Evolutionary conservation across 2,329 filamentous ascomycete genomes (phyloP).

Genomic region (Drechslerella stenobrocha): DNA sequence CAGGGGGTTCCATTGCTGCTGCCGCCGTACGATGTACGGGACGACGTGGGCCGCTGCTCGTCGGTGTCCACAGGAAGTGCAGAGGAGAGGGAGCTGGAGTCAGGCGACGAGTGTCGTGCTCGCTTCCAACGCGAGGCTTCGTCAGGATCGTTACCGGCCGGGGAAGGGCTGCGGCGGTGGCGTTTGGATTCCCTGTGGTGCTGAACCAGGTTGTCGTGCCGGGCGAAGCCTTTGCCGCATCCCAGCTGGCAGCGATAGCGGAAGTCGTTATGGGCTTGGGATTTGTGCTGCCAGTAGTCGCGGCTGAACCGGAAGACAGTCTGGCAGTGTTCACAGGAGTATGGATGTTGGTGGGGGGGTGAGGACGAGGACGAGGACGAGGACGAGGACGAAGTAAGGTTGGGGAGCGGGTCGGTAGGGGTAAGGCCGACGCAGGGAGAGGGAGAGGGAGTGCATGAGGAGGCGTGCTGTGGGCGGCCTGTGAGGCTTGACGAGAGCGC

Average conservation of each 20-base stretch:
- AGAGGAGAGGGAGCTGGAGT: slow-evolving; percentile 2
- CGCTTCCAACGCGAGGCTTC: slow-evolving; percentile 24
- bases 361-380: slow-evolving; percentile 9
- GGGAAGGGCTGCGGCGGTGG: slow-evolving; percentile 34
- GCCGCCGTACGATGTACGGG: slow-evolving; percentile 12
- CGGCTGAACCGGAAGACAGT: slow-evolving; percentile 44
- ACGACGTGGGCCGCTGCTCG: slow-evolving; percentile 13
- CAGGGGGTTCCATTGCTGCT: slow-evolving; percentile 18
- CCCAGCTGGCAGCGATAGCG: slow-evolving; percentile 34
- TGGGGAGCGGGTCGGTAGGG: slow-evolving; percentile 16
- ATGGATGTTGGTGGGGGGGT: slow-evolving; percentile 25
- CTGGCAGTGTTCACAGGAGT: slow-evolving; percentile 43
- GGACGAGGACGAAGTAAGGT: slow-evolving; percentile 1
- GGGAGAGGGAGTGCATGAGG: slow-evolving; percentile 21
- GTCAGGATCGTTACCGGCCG: slow-evolving; percentile 16
- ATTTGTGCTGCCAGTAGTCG: slow-evolving; percentile 48
- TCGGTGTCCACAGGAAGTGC: slow-evolving; percentile 12
- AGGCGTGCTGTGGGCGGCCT: slow-evolving; percentile 5
- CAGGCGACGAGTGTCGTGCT: slow-evolving; percentile 6
- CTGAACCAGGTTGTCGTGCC: slow-evolving; percentile 43
- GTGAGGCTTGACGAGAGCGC: slow-evolving; percentile 29
- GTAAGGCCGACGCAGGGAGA: slow-evolving; percentile 7
- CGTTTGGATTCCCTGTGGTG: slow-evolving; percentile 45
- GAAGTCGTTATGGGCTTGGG: slow-evolving; percentile 43
- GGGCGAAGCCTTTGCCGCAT: slow-evolving; percentile 44